Base-by-base conservation (phyloP, 2,329 filamentous ascomycete species). In the Pestalotiopsis fici region DNA sequence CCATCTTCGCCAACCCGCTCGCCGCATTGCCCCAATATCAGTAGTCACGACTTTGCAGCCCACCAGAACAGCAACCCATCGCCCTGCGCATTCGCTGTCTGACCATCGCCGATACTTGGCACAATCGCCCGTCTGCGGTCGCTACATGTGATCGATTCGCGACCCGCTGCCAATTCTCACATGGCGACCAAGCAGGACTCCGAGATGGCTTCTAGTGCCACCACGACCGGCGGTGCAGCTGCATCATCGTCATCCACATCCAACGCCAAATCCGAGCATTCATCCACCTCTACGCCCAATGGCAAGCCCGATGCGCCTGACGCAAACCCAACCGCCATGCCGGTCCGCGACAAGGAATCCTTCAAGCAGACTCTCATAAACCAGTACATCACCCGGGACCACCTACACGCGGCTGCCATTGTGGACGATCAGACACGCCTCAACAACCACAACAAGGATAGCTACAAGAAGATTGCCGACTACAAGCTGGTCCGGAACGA, bases 401-500 rank as follows among this genome's bases (percentile, higher is more conserved):
- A 83, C 74, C 78, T 88, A 69, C 85, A 87, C 69, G 82, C 85
- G 18, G 84, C 85, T 11, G 85, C 85, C 67, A 79, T 89, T 59
- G 81, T 81, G 65, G 80, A 85, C 63, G 81, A 83, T 66, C 83
- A 87, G 57, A 83, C 86, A 64, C 83, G 85, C 43, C 85, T 84
- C 65, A 86, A 88, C 70, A 83, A 86, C 62, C 80, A 90, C 66
- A 86, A 90, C 71, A 85, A 86, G 71, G 84, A 88, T 71, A 91
- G 90, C 80, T 88, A 88, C 71, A 84, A 88, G 62, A 91, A 92
- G 79, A 86, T 90, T 68, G 87, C 91, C 68, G 90, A 93, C 76
- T 94, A 95, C 83, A 85, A 88, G 67, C 80, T 85, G 61, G 77
- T 93, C 59, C 83, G 86, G 69, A 82, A 78, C 70, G 84, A 88